Evolutionary conservation across 306 rosid species (phyloP).

Genomic region (Medicago arabica): DNA sequence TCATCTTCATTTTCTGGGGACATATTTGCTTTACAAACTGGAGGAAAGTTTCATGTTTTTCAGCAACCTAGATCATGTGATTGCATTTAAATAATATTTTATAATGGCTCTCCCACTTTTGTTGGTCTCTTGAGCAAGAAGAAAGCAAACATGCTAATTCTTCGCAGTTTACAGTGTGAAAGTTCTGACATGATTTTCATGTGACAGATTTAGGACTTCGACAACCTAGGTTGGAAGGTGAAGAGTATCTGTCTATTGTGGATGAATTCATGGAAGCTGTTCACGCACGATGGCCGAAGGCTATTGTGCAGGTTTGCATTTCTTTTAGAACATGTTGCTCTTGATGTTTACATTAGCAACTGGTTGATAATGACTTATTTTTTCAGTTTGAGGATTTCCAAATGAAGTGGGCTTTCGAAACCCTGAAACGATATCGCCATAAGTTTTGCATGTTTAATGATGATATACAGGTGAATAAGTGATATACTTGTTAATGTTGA

Average conservation of each 20-base stretch:
- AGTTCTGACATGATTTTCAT: slow-evolving; percentile 55
- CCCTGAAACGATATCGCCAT: slow-evolving; percentile 86
- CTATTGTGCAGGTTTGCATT: slow-evolving; percentile 86
- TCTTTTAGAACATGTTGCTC: slow-evolving; percentile 42
- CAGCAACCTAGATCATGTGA: slow-evolving; percentile 18
- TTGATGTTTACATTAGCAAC: slow-evolving; percentile 42
- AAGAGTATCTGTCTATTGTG: slow-evolving; percentile 85
- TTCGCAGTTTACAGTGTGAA: slow-evolving; percentile 37
- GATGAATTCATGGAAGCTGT: slow-evolving; percentile 99
- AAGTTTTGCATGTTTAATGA: slow-evolving; percentile 98
- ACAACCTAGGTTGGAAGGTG: slow-evolving; percentile 98
- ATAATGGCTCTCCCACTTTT: slow-evolving; percentile 23
- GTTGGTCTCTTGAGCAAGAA: slow-evolving; percentile 29
- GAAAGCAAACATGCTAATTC: slow-evolving; percentile 27
- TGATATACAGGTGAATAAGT: slow-evolving; percentile 85
- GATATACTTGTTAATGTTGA: slow-evolving; percentile 31
- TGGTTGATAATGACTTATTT: slow-evolving; percentile 43
- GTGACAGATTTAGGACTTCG: slow-evolving; percentile 94
- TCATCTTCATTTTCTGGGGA: slow-evolving; percentile 26
- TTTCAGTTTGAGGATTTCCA: slow-evolving; percentile 98
- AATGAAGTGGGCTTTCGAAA: slow-evolving; percentile 99
- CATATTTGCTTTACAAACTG: slow-evolving; percentile 35
- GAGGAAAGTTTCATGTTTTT: slow-evolving; percentile 19
- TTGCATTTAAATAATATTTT: slow-evolving; percentile 18
- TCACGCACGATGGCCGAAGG: slow-evolving; percentile 95